Evolutionary conservation across 1,284 basidiomycete species (phyloP), one percentile per base, ranked within the genome.

Genomic region (Heliocybe sulcata): DNA sequence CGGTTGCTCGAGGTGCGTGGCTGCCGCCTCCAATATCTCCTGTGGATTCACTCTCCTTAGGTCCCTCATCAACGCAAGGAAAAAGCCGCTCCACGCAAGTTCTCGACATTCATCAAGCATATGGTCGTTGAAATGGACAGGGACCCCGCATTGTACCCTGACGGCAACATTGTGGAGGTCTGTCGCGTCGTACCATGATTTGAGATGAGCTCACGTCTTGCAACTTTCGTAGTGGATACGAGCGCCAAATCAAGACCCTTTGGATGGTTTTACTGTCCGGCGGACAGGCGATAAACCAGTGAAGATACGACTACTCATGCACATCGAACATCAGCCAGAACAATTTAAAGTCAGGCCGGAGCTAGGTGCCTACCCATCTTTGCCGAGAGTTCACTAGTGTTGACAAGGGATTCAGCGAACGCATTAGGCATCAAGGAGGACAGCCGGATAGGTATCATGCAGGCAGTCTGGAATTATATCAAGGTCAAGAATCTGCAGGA

Each of bases 401-500:
- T 27, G 42, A 26, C 14, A 25, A n/a, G 45, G 19, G 16, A 3
- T 35, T 1, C 56, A 75, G 85, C 80, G 0, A 78, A 77, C 45
- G 69, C 96, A 27, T 75, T 98, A 38, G 87, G 85, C 22, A 77
- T 96, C 63, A 87, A 88, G 59, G 92, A 98, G 67, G 94, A 92
- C 35, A 94, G 91, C 35, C 81, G 92, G 23, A 75, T 88, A 11
- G 92, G 88, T 11, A 82, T 93, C 19, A 81, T 98, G 38, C 85
- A 91, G 56, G 83, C 90, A 0, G 69, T 98, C 10, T 98, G 95
- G 95, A 90, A 88, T 63, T 94, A 97, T 63, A 90, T 98, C 72
- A 96, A 96, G 69, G 74, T 87, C 19, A 79, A 90, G 58, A 85
- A 86, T 22, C 76, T 98, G 19, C 92, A 97, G 69, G 94, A 98